A percentile compares a stretch with the other conserved stretches of the same genome.
phyloP scores from a whole-genome alignment of 306 rosid species.

The Quercus engelmannii region DNA sequence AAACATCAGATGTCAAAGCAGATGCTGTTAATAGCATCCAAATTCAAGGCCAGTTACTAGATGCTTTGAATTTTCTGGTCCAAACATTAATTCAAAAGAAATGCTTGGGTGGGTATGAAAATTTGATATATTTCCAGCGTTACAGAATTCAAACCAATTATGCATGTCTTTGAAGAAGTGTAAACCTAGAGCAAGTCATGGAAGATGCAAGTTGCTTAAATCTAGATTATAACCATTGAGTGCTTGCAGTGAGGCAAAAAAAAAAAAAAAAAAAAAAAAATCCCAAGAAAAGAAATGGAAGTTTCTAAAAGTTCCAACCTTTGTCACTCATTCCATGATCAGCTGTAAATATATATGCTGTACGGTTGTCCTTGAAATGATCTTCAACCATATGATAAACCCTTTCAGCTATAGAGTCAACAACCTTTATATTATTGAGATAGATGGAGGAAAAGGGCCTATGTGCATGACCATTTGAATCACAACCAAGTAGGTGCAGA shows the following conservation, averaged over 20 bases:
- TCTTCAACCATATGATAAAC: conserved; percentile 71
- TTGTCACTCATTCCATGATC: conserved; percentile 96
- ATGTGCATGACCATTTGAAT: conserved; percentile 94
- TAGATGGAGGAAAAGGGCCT: conserved; percentile 76
- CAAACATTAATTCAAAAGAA: no score
- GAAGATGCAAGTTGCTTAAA: neutral
- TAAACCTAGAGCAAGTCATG: conserved; percentile 13
- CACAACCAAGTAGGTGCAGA: conserved; percentile 88
- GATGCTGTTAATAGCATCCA: no score
- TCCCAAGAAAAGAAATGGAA: conserved; percentile 6
- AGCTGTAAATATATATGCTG: conserved; percentile 80
- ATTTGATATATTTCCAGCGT: no score
- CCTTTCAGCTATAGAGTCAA: conserved; percentile 77
- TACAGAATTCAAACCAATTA: neutral
- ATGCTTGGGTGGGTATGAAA: no score
- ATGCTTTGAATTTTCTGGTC: no score
- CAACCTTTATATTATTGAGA: conserved; percentile 90
- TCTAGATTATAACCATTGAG: neutral
- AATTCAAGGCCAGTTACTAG: no score
- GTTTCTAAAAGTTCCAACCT: conserved; percentile 42
- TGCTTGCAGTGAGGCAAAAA: neutral
- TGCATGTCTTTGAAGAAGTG: conserved; percentile 8
- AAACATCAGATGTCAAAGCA: no score
- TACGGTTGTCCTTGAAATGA: conserved; percentile 69
- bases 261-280: neutral